These are phyloP conservation scores for Talaromyces islandicus DNA, from an alignment of 2,329 filamentous ascomycete species.

Conservation along the genomic window DNA sequence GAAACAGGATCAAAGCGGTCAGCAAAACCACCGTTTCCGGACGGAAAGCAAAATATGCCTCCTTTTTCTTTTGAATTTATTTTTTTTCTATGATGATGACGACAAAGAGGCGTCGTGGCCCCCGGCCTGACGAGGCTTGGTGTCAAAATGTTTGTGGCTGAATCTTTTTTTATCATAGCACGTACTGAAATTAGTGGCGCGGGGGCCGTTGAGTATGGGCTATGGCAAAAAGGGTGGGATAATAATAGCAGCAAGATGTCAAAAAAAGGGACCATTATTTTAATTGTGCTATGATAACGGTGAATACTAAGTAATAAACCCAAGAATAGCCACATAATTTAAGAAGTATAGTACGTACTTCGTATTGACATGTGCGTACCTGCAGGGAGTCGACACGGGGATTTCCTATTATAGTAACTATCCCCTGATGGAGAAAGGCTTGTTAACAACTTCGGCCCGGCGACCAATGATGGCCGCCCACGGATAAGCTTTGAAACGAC, in stretches of 20 bases:
- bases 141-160: neutral
- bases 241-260: neutral
- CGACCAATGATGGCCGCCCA: neutral
- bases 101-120: no score
- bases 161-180: neutral
- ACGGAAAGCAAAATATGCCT: neutral
- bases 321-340: neutral
- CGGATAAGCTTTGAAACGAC: neutral
- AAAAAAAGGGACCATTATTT: neutral
- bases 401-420: neutral
- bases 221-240: neutral
- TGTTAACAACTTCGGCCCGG: neutral
- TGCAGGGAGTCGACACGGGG: neutral
- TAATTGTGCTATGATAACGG: neutral
- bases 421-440: neutral
- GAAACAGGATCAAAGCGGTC: neutral
- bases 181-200: neutral
- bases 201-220: neutral
- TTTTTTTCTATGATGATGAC: neutral
- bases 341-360: neutral
- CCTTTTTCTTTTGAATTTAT: neutral
- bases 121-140: neutral
- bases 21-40: neutral
- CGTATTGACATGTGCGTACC: neutral
- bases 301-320: no score